Conservation (phyloP, 768 basidiomycete species). For the Suillus clintonianus region DNA sequence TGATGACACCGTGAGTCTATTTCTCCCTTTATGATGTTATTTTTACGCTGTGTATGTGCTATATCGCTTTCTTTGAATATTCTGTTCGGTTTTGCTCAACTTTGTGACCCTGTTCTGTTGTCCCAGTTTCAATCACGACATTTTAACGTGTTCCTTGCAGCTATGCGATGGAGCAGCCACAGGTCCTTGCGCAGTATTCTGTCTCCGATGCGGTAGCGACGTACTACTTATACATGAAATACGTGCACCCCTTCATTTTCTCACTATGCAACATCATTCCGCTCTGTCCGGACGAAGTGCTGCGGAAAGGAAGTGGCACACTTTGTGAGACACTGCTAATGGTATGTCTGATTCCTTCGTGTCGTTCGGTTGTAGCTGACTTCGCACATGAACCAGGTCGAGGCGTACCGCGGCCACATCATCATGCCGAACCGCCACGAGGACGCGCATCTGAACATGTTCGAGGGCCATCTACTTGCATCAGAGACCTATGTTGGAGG, state of each 20-base stretch:
- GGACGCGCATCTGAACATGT: constrained; percentile 88
- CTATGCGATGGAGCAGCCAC: constrained; percentile 95
- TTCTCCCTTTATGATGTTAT: not conserved
- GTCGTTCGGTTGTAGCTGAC: constrained; percentile 7
- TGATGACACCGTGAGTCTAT: constrained; percentile 92
- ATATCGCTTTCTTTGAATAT: not conserved
- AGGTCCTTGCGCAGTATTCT: constrained; percentile 93
- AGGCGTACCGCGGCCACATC: constrained; percentile 87
- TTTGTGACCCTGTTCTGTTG: no score
- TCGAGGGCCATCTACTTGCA: constrained; percentile 93
- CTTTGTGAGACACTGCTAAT: constrained; percentile 97
- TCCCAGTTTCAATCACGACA: constrained; percentile 5
- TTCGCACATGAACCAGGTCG: constrained; percentile 60
- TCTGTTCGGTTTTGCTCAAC: not conserved
- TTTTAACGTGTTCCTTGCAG: constrained; percentile 39
- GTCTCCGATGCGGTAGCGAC: constrained; percentile 99
- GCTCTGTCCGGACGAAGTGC: constrained; percentile 91
- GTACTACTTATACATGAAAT: constrained; percentile 99
- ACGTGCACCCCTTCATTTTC: constrained; percentile 99
- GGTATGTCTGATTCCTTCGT: constrained; percentile 52
- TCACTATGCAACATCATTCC: constrained; percentile 99
- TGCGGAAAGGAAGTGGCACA: constrained; percentile 95
- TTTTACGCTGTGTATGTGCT: not conserved
- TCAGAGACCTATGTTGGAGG: constrained; percentile 99
- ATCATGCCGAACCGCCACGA: constrained; percentile 99